These are phyloP conservation scores for Mollisia scopiformis DNA, from an alignment of 2,329 filamentous ascomycete genomes.

Conservation along the genomic window DNA sequence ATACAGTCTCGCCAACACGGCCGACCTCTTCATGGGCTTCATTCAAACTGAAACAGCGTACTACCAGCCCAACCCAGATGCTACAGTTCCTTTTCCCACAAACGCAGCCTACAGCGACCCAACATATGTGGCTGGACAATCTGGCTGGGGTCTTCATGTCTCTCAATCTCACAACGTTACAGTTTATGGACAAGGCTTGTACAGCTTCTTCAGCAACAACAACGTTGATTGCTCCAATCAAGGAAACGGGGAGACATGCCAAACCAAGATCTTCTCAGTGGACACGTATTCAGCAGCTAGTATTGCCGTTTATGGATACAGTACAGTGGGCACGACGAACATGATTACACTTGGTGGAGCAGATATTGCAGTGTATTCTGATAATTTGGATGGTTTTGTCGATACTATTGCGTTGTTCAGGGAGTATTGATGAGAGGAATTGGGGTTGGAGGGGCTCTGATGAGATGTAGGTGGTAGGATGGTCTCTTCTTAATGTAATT, in stretches of 20 bases:
- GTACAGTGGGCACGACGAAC: conserved; percentile 20
- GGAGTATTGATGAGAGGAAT: background rate
- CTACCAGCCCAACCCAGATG: conserved; percentile 20
- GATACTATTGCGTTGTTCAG: conserved; percentile 20
- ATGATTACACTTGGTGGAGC: conserved; percentile 18
- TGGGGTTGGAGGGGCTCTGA: background rate
- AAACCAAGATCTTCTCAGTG: conserved; percentile 18
- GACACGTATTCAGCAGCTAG: conserved; percentile 9
- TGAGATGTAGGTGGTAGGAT: background rate
- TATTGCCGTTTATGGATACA: conserved; percentile 19
- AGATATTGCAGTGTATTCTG: conserved; percentile 8
- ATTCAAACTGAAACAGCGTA: conserved; percentile 33
- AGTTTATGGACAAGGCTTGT: conserved; percentile 54
- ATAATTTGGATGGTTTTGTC: conserved; percentile 18
- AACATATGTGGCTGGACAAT: conserved; percentile 50
- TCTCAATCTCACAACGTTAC: conserved; percentile 49
- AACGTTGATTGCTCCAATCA: background rate
- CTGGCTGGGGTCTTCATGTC: conserved; percentile 68
- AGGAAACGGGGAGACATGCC: conserved; percentile 17
- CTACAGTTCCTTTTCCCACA: conserved; percentile 2
- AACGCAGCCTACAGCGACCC: conserved; percentile 43
- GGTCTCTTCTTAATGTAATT: background rate
- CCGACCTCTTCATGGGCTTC: conserved; percentile 29
- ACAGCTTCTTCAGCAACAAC: conserved; percentile 62
- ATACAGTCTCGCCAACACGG: conserved; percentile 48